Base-by-base conservation (phyloP, 305 asterid species). In the Fraxinus xanthoxyloides region DNA sequence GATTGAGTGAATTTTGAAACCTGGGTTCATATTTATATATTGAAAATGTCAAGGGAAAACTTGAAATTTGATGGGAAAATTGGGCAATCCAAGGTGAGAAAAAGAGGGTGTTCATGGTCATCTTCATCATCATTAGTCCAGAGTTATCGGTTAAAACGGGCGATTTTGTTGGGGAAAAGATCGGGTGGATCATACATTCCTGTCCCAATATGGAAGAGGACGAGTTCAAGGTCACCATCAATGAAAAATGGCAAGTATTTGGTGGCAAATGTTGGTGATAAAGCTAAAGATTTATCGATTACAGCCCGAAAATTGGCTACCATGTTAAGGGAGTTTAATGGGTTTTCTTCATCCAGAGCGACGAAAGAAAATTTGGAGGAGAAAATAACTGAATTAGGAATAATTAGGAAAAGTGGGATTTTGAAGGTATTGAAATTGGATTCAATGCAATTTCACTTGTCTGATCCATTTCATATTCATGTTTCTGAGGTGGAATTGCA, bases 281-380 rank as follows among this genome's bases (percentile, higher is more conserved):
- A 63, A 82, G 89, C 38, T 31, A 85, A 81, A 59, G 92, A 91
- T 31, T 54, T 86, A 30, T 86, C 93, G 21, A 86, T 90, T 10
- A 91, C 97, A 4, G 95, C 97, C 61, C 86, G 95, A 40, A 92
- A 91, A 89, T 48, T 92, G 83, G 95, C 91, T 48, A 92, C 98
- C 78, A 86, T 89, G 81, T 81, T 90, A 63, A 91, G 96, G 97
- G 98, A 91, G 88, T 87, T 87, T 82, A 89, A 92, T 87, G 92
- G 86, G 8, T 74, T 90, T 90, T 79, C 90, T 74, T 80, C 92
- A 3, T 83, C 94, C 8, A 87, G 89, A 83, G 77, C 69, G 79
- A 91, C 85, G 65, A 85, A 88, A 85, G 86, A 87, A 6, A 34
- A 51, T 80, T 32, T 88, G 84, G 94, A 86, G 85, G 94, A 86